Base-by-base conservation (phyloP, 2,329 filamentous ascomycete species). In the Emydomyces testavorans region DNA sequence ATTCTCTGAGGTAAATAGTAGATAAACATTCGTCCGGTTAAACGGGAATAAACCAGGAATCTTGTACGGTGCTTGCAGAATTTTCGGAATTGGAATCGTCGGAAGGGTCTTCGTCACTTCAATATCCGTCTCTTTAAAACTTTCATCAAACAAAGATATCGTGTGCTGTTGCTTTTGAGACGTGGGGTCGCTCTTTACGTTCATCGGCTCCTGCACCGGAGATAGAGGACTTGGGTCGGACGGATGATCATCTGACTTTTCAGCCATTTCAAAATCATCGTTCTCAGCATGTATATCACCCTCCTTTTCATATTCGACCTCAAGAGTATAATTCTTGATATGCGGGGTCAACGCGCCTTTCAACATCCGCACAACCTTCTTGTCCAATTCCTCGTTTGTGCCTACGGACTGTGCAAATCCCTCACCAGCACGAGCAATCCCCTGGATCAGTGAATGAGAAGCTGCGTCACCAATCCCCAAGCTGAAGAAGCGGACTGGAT, bases 351-450 rank as follows among this genome's bases (percentile, higher is more conserved):
- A 62, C 0, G 81, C 78, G 0, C 76, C 82, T 58, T 83, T 85
- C 49, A 88, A 68, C 83, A 88, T 87, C 2, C 83, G 74, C 2
- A 87, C 72, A 1, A 86, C 73, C 59, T 83, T 83, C 53, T 67
- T 75, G 55, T 83, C 78, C 63, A 85, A 76, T 57, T 80, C 78
- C 59, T 87, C 83, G 1, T 74, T 66, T 5, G 76, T 64, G 1
- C 69, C 70, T 0, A 86, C 80, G 0, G 74, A 70, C 60, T 87
- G 82, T 70, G 49, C 28, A 39, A 47, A 77, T 0, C 78, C 78
- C 45, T 76, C 74, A 0, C 77, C 78, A 10, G 72, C 71, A 43
- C 71, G 68, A 15, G 77, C 77, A 49, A 80, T 67, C 1, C 77
- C 77, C 55, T 80, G 73, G 8, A 80, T 71, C 2, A 81, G 62